Percentiles rank a stretch among this genome's conserved stretches.
phyloP scores from a whole-genome alignment of 129 eudicot species.

The Calendula officinalis region DNA sequence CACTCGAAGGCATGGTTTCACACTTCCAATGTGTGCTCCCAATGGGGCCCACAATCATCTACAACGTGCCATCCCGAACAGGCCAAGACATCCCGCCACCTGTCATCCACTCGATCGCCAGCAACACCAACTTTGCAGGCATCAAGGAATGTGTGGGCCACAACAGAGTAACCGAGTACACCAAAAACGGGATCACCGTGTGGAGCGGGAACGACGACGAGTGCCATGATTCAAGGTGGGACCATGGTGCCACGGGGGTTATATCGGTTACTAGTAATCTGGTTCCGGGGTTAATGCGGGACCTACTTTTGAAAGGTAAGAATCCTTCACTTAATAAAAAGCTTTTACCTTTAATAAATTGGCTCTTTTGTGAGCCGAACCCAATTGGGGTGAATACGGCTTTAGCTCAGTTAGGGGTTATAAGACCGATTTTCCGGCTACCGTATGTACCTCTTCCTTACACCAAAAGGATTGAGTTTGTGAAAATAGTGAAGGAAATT shows the following conservation, averaged over 20 bases:
- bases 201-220: constrained; percentile 76
- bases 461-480: constrained; percentile 68
- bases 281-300: constrained; percentile 55
- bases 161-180: constrained; percentile 40
- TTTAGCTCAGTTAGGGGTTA: constrained; percentile 77
- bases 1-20: constrained; percentile 52
- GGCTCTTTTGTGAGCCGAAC: constrained; percentile 83
- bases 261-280: constrained; percentile 63
- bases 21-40: constrained; percentile 57
- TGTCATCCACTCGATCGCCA: constrained; percentile 42
- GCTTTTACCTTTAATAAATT: constrained; percentile 59
- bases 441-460: constrained; percentile 79
- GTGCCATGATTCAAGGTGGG: constrained; percentile 67
- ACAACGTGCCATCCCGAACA: constrained; percentile 64
- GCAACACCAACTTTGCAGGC: constrained; percentile 51
- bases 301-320: constrained; percentile 41
- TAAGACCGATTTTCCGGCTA: constrained; percentile 66
- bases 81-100: constrained; percentile 67
- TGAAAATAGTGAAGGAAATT: constrained; percentile 61
- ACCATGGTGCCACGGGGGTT: constrained; percentile 54
- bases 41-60: constrained; percentile 69
- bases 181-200: constrained; percentile 41
- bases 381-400: constrained; percentile 82
- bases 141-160: constrained; percentile 67
- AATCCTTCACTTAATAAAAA: constrained; percentile 46